Base-by-base conservation (phyloP, 2,329 filamentous ascomycete genomes). In the Xylariaceae sp. region DNA sequence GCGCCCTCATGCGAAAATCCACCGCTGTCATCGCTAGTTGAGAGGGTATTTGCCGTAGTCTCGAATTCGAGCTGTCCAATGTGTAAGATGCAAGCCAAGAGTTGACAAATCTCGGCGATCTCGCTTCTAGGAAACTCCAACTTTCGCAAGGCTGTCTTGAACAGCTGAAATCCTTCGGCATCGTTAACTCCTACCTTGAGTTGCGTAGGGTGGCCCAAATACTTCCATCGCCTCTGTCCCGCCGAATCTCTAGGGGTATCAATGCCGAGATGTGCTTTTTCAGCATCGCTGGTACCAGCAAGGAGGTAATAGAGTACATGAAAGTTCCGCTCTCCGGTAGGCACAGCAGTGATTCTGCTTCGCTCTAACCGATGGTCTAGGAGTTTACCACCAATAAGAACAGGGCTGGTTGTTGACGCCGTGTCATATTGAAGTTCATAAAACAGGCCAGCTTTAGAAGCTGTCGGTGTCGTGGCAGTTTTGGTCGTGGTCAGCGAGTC, bases 371-470 rank as follows among this genome's bases (percentile, higher is more conserved):
- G 85, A 72, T 99, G 94, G 64, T 97, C 92, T 37, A 99, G 81
- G 13, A 99, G 80, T 74, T 99, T 97, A 64, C 91, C 93, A 74
- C 94, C 94, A 60, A 99, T 90, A 23, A 99, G 80, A 2, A 92
- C 86, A 1, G 94, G 94, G 66, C 89, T 92, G 21, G 89, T 87
- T 0, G 87, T 88, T 0, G 92, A 87, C 0, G 91, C 85, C 1
- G 91, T 96, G 71, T 99, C 93, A 70, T 99, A 99, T 73, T 99
- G 94, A 35, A 99, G 81, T 72, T 99, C 94, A 71, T 94, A 94
- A 70, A 96, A 96, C 13, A 99, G 81, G 58, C 94, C 94, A 9
- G 94, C 89, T 73, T 97, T 97, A 44, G 93, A 97, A 23, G 94
- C 94, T 2, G 91, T 96, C 1, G 92, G 92, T 0, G 93, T 97